phyloP scores from a whole-genome alignment of 345 rosid species.

The Sapria himalayana region DNA sequence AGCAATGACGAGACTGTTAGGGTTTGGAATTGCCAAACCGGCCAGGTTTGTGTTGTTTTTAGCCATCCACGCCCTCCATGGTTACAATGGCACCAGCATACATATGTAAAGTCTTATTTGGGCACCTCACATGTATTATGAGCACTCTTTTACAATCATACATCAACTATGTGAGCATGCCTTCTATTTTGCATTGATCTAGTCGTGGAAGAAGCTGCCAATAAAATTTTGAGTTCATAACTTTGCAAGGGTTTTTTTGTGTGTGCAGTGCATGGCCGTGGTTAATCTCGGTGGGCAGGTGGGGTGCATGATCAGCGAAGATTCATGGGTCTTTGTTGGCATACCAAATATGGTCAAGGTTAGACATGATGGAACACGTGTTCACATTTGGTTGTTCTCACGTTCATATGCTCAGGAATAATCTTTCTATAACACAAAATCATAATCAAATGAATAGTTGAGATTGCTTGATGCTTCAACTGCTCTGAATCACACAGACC shows the following conservation, averaged over 20 bases:
- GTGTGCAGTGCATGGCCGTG: slow-evolving; percentile 41
- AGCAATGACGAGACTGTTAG: slow-evolving; percentile 72
- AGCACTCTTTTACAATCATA: too few species aligned
- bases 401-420: background rate
- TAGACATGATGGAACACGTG: slow-evolving; percentile 5
- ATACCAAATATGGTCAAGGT: slow-evolving; percentile 77
- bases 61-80: too few species aligned
- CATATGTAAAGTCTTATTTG: too few species aligned
- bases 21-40: slow-evolving; percentile 86
- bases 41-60: slow-evolving; percentile 39
- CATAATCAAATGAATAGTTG: too few species aligned
- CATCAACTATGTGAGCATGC: background rate
- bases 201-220: background rate
- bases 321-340: slow-evolving; percentile 92
- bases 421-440: background rate
- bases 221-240: background rate
- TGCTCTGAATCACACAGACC: too few species aligned
- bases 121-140: too few species aligned
- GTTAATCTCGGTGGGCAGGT: slow-evolving; percentile 64
- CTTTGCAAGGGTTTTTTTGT: background rate
- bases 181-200: background rate
- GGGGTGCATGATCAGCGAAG: slow-evolving; percentile 86
- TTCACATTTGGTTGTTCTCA: background rate
- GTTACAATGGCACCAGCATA: too few species aligned
- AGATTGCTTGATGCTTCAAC: too few species aligned